Evolutionary conservation across 306 rosid genomes (phyloP), one percentile per base, ranked within the genome.

Genomic region (Malus orientalis): DNA sequence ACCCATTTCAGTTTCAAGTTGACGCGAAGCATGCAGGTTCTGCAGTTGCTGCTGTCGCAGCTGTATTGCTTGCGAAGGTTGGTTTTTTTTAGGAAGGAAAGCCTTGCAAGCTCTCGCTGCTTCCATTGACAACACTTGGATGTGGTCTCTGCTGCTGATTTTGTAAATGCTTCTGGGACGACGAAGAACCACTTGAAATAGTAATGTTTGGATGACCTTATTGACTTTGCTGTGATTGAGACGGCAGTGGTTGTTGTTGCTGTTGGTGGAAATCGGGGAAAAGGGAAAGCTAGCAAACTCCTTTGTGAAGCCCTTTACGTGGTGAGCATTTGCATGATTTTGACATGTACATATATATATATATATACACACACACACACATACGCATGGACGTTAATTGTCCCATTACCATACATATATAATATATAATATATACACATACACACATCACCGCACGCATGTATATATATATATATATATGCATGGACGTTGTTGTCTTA

Each of bases 161-260:
- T 76, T 89, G 97, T 55, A 91, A 73, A 60, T 90, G 97, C 80
- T 91, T 96, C 72, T 92, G 99, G n/a, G 98, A 89, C 3, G 94
- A 87, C 0, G 97, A 89, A 13, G 97, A 86, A 57, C 91, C 93
- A 77, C 87, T 85, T 54, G 96, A 88, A 73, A 89, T 83, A 71
- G 82, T 86, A 10, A 93, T 58, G 69, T 87, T 96, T 69, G 85
- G 99, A 86, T 76, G 92, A 57, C 87, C 90, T 54, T 87, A 97
- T 57, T 91, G 96, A 67, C 68, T 86, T 76, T 88, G 93, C 80
- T 89, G 98, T 18, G 93, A 76, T 40, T 87, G 96, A 64, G 88
- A 71, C 67, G 92, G 86, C 27, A 82, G 87, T 70, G 78, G 95
- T 68, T 13, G 53, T 55, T 86, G 89, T 55, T 86, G 89, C 67